These are phyloP conservation scores for Debaryomyces castellii DNA, from an alignment of 805 yeast genomes.

Conservation along the genomic window DNA sequence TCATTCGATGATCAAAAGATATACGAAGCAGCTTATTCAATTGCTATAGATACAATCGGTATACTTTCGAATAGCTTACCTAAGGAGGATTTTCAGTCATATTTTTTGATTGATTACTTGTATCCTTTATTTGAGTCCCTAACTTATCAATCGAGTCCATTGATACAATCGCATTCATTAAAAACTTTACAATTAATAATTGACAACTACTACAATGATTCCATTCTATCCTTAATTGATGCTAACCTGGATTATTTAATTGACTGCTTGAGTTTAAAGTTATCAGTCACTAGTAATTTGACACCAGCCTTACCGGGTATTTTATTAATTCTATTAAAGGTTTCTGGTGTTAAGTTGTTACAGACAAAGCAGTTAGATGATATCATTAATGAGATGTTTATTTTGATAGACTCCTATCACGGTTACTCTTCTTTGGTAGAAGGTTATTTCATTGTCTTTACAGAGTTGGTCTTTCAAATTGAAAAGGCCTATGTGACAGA, in stretches of 20 bases:
- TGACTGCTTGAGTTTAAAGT: conserved; percentile 69
- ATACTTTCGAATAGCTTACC: conserved; percentile 19
- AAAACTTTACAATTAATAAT: conserved; percentile 46
- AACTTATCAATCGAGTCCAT: conserved; percentile 50
- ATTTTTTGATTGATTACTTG: conserved; percentile 66
- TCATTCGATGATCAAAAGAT: conserved; percentile 6
- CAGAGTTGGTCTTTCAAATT: conserved; percentile 51
- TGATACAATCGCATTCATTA: conserved; percentile 56
- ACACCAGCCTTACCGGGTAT: conserved; percentile 74
- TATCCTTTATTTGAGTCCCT: conserved; percentile 73
- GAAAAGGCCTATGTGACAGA: conserved; percentile 9
- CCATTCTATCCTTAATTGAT: conserved; percentile 54
- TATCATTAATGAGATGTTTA: conserved; percentile 70
- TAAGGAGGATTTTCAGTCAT: conserved; percentile 34
- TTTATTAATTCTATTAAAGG: conserved; percentile 62
- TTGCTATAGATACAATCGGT: conserved; percentile 48
- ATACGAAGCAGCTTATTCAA: conserved; percentile 28
- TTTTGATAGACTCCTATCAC: conserved; percentile 78
- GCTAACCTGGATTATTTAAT: conserved; percentile 79
- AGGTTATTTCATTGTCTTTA: conserved; percentile 72
- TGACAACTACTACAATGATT: conserved; percentile 50
- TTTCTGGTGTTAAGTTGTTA: conserved; percentile 68
- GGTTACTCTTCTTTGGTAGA: conserved; percentile 73
- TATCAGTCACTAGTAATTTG: conserved; percentile 64
- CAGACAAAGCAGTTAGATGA: conserved; percentile 62